A percentile compares a stretch with the other conserved stretches of the same genome.
phyloP scores from a whole-genome alignment of 2,329 filamentous ascomycete genomes.

The Epichloe bromicola region DNA sequence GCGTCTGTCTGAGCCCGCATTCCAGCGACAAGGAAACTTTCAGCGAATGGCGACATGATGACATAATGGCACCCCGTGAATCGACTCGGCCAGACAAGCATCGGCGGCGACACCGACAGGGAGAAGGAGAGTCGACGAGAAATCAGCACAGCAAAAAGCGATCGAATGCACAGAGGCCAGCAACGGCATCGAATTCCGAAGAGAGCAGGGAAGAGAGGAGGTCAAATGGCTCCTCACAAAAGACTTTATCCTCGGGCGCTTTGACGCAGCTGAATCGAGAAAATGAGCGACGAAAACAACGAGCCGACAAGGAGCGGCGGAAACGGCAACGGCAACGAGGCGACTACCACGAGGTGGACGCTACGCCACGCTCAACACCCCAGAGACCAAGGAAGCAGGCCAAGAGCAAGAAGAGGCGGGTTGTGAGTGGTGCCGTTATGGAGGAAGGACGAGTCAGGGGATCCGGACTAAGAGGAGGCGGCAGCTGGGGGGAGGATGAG shows the following conservation, averaged over 20 bases:
- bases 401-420: slow-evolving; percentile 38
- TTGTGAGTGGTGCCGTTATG: slow-evolving; percentile 57
- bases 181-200: slow-evolving; percentile 18
- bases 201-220: slow-evolving; percentile 16
- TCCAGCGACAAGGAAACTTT: slow-evolving; percentile 2
- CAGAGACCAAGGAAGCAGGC: slow-evolving; percentile 20
- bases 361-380: slow-evolving; percentile 1
- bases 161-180: slow-evolving; percentile 19
- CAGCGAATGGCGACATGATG: neutral
- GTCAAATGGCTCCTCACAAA: slow-evolving; percentile 11
- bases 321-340: slow-evolving; percentile 7
- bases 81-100: slow-evolving; percentile 8
- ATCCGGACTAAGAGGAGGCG: slow-evolving; percentile 30
- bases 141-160: slow-evolving; percentile 24
- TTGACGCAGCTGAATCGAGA: slow-evolving; percentile 53
- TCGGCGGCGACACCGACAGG: slow-evolving; percentile 16
- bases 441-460: slow-evolving; percentile 46
- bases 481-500: slow-evolving; percentile 26
- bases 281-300: slow-evolving; percentile 38
- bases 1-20: slow-evolving; percentile 7
- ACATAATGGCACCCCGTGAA: slow-evolving; percentile 5
- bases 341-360: slow-evolving; percentile 4
- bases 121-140: slow-evolving; percentile 16
- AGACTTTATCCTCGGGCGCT: slow-evolving; percentile 36
- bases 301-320: slow-evolving; percentile 22